These are phyloP conservation scores for Ustilago loliicola DNA, from an alignment of 1,284 basidiomycete genomes.

Conservation along the genomic window DNA sequence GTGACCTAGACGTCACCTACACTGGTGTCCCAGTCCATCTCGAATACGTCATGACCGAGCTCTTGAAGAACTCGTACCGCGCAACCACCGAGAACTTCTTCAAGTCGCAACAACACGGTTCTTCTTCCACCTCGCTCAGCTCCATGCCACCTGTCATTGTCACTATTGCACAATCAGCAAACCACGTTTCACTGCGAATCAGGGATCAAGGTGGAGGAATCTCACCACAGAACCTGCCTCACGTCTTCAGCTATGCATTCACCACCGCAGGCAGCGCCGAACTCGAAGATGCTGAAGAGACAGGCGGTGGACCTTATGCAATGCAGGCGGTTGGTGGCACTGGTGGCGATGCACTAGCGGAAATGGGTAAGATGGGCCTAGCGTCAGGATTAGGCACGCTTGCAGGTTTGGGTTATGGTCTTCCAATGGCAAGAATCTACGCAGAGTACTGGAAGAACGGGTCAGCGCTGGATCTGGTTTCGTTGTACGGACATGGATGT, in stretches of 20 bases:
- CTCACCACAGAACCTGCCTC: constrained; percentile 78
- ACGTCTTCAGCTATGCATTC: constrained; percentile 90
- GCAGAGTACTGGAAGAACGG: constrained; percentile 72
- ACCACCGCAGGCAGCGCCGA: constrained; percentile 78
- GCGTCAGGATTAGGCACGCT: constrained; percentile 82
- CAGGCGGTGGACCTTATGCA: constrained; percentile 79
- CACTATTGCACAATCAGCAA: constrained; percentile 77
- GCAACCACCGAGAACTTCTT: constrained; percentile 75
- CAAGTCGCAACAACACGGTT: constrained; percentile 42
- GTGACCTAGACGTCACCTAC: constrained; percentile 56
- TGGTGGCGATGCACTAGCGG: constrained; percentile 76
- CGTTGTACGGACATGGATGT: constrained; percentile 54
- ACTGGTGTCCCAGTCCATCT: constrained; percentile 90
- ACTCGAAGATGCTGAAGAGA: constrained; percentile 77
- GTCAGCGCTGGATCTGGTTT: constrained; percentile 34
- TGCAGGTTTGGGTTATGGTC: constrained; percentile 78
- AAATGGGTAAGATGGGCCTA: constrained; percentile 77
- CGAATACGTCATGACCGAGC: constrained; percentile 80
- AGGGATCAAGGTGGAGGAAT: constrained; percentile 89
- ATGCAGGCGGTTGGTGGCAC: constrained; percentile 75
- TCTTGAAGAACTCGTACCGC: constrained; percentile 86
- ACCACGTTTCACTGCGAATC: constrained; percentile 81
- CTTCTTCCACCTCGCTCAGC: constrained; percentile 41
- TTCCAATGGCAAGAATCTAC: constrained; percentile 87
- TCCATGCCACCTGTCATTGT: constrained; percentile 76